phyloP scores from a whole-genome alignment of 2,329 filamentous ascomycete species.

The Exophiala sp. region DNA sequence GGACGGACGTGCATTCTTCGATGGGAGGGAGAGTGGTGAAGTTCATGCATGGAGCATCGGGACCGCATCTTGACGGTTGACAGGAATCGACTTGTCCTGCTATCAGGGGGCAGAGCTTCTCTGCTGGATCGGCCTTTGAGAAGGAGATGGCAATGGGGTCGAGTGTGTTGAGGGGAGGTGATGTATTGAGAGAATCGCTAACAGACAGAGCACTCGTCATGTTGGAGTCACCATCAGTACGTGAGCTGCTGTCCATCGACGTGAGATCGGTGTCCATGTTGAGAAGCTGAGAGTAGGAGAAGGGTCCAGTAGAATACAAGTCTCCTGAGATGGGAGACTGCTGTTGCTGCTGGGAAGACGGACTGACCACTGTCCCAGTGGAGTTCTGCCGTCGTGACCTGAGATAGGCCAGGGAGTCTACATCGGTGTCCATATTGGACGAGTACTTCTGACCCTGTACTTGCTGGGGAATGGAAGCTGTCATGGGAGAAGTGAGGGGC shows the following conservation, averaged over 20 bases:
- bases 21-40: constrained; percentile 28
- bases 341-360: constrained; percentile 6
- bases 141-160: constrained; percentile 21
- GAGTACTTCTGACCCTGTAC: constrained; percentile 19
- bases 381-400: constrained; percentile 17
- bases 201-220: constrained; percentile 17
- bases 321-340: constrained; percentile 24
- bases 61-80: constrained; percentile 25
- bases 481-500: constrained; percentile 16
- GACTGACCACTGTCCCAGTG: constrained; percentile 8
- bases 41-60: constrained; percentile 28
- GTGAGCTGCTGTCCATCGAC: constrained; percentile 24
- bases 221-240: constrained; percentile 20
- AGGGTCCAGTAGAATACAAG: constrained; percentile 19
- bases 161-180: constrained; percentile 17
- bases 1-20: constrained; percentile 28
- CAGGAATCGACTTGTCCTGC: constrained; percentile 26
- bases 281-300: constrained; percentile 24
- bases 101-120: constrained; percentile 27
- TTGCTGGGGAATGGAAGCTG: constrained; percentile 6
- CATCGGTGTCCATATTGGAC: constrained; percentile 22
- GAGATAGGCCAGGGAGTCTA: constrained; percentile 18
- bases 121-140: constrained; percentile 13
- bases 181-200: constrained; percentile 21
- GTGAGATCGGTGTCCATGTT: constrained; percentile 25